Percentiles rank a stretch among this genome's conserved stretches.
Evolutionary conservation across 306 rosid genomes (phyloP).

Genomic region (Prunus armeniaca): DNA sequence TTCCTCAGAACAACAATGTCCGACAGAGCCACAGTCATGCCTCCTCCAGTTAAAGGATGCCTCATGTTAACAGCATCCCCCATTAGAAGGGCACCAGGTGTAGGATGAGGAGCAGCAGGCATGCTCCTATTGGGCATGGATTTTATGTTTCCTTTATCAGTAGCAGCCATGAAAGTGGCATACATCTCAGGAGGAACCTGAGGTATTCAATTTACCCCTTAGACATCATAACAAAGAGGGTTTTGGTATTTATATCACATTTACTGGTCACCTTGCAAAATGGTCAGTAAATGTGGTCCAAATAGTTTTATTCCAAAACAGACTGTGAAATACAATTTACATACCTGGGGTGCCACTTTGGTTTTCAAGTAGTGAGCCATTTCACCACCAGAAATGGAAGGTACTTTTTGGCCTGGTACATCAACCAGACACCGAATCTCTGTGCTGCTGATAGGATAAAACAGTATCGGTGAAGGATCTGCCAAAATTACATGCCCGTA

Average conservation of each 20-base stretch:
- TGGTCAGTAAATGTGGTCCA: neutral
- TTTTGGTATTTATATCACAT: neutral
- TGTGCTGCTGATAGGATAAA: conserved; percentile 61
- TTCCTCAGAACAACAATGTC: conserved; percentile 35
- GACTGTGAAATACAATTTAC: neutral
- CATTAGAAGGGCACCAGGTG: conserved; percentile 29
- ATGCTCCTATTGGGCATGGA: conserved; percentile 28
- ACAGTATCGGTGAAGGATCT: conserved; percentile 60
- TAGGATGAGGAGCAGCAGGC: conserved; percentile 30
- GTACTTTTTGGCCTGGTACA: conserved; percentile 61
- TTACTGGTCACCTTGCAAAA: neutral
- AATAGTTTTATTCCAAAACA: neutral
- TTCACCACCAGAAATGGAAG: conserved; percentile 56
- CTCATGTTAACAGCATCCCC: conserved; percentile 39
- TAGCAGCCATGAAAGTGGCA: conserved; percentile 18
- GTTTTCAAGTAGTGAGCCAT: conserved; percentile 58
- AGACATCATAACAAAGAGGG: neutral
- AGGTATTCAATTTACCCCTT: neutral
- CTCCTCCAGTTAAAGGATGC: conserved; percentile 33
- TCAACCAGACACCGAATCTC: conserved; percentile 68
- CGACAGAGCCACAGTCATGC: conserved; percentile 49
- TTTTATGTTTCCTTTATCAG: conserved; percentile 22
- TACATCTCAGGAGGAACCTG: conserved; percentile 29
- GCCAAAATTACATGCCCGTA: conserved; percentile 63
- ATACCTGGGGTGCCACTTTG: conserved; percentile 67